These are phyloP conservation scores for Pythium aristosporum DNA, from an alignment of 352 stramenopile genomes.

Conservation along the genomic window DNA sequence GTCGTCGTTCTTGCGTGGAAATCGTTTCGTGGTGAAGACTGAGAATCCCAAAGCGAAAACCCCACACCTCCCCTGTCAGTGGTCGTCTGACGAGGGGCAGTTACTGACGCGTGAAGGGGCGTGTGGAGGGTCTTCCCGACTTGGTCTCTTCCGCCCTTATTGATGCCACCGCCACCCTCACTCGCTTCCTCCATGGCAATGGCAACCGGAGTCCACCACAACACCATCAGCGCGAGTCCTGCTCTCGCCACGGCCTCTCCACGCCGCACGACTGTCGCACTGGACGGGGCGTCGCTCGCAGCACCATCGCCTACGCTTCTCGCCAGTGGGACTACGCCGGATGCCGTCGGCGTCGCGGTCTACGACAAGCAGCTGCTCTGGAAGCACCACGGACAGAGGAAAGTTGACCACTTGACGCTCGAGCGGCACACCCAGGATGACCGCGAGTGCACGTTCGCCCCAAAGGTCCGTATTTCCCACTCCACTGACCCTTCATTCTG, in stretches of 20 bases:
- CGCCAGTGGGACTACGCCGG: not conserved
- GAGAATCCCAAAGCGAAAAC: too few species aligned
- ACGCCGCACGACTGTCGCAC: slow-evolving; percentile 6
- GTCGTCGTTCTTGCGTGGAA: too few species aligned
- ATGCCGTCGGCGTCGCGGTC: slow-evolving; percentile 6
- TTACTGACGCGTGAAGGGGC: not conserved
- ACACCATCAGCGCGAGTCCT: not conserved
- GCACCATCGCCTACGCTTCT: not conserved
- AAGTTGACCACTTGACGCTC: slow-evolving; percentile 44
- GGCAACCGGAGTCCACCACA: not conserved
- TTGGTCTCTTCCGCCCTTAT: not conserved
- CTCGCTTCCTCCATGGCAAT: not conserved
- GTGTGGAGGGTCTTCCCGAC: not conserved
- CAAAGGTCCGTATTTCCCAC: slow-evolving; percentile 35
- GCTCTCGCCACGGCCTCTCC: not conserved
- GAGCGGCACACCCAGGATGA: slow-evolving; percentile 42
- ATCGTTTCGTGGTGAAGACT: too few species aligned
- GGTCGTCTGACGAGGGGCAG: too few species aligned
- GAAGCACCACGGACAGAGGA: slow-evolving; percentile 54
- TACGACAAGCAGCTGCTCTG: slow-evolving; percentile 71
- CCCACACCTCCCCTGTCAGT: too few species aligned
- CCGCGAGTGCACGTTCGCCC: slow-evolving; percentile 59
- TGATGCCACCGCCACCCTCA: not conserved
- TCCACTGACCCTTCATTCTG: not conserved
- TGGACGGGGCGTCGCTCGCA: not conserved